Evolutionary conservation across 805 yeast species (phyloP).

Genomic region (Kluyveromyces lactis): DNA sequence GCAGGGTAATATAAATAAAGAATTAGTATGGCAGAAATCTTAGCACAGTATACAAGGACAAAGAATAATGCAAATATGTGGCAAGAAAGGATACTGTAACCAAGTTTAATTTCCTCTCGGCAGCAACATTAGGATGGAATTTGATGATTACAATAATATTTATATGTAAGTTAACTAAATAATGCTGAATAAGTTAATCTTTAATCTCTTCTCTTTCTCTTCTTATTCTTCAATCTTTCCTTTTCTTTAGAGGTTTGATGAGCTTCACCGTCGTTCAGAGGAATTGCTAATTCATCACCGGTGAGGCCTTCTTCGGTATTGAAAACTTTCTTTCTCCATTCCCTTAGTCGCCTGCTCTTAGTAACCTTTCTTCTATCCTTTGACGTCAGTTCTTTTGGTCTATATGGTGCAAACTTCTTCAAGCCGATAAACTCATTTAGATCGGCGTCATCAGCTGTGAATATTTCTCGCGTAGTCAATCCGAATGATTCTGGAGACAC

Average conservation of each 20-base stretch:
- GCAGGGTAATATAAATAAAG: no score
- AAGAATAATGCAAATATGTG: no score
- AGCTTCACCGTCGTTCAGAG: not conserved
- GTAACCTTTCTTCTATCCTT: slow-evolving; percentile 81
- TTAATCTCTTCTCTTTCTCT: slow-evolving; percentile 2
- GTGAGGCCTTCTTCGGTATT: slow-evolving; percentile 45
- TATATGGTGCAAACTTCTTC: slow-evolving; percentile 89
- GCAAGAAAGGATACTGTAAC: no score
- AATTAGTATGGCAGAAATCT: no score
- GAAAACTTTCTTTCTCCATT: slow-evolving; percentile 86
- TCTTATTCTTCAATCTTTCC: slow-evolving; percentile 1
- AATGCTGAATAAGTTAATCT: no score
- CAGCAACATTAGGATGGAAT: no score
- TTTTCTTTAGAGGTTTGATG: not conserved
- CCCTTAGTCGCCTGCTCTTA: slow-evolving; percentile 72
- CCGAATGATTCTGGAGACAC: slow-evolving; percentile 95
- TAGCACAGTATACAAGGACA: no score
- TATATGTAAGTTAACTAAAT: no score
- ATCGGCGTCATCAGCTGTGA: slow-evolving; percentile 80
- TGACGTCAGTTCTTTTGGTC: slow-evolving; percentile 59
- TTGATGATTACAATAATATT: no score
- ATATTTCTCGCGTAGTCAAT: slow-evolving; percentile 72
- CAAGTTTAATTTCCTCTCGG: no score
- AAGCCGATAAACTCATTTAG: slow-evolving; percentile 80
- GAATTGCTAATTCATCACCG: slow-evolving; percentile 18